These are phyloP conservation scores for Tolypocladium nubicola DNA, from an alignment of 2,329 filamentous ascomycete genomes.

Conservation along the genomic window DNA sequence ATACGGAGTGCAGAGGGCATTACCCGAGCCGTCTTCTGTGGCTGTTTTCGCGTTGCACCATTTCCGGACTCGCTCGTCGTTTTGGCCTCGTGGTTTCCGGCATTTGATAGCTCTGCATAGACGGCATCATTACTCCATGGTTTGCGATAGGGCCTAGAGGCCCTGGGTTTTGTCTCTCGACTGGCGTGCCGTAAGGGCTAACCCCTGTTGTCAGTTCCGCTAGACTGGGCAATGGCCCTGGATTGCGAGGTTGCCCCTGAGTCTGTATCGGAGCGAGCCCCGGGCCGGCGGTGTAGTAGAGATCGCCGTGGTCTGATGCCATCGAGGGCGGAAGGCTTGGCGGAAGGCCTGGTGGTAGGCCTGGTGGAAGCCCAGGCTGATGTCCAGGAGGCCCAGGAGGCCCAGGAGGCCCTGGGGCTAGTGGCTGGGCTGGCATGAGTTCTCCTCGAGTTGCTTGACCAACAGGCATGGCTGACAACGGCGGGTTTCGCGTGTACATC, in stretches of 20 bases:
- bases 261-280: conserved; percentile 44
- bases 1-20: not conserved
- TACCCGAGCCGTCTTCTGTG: conserved; percentile 27
- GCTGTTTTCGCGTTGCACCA: conserved; percentile 31
- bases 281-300: conserved; percentile 23
- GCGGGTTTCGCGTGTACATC: conserved; percentile 27
- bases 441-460: conserved; percentile 26
- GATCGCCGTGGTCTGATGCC: conserved; percentile 18
- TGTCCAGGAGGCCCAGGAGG: not conserved
- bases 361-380: conserved; percentile 10
- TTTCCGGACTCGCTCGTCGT: conserved; percentile 39
- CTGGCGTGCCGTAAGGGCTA: conserved; percentile 47
- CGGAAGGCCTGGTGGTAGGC: conserved; percentile 12
- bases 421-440: not conserved
- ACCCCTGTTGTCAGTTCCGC: conserved; percentile 54
- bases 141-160: conserved; percentile 19
- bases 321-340: conserved; percentile 12
- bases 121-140: conserved; percentile 22
- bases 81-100: conserved; percentile 35
- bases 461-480: conserved; percentile 18
- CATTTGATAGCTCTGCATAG: conserved; percentile 22
- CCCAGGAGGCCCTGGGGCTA: not conserved
- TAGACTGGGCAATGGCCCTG: conserved; percentile 45
- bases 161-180: conserved; percentile 20
- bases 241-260: conserved; percentile 25